A percentile compares a stretch with the other conserved stretches of the same genome.
Conservation (phyloP, 179 eudicot genomes). For the Dionaea muscipula region DNA sequence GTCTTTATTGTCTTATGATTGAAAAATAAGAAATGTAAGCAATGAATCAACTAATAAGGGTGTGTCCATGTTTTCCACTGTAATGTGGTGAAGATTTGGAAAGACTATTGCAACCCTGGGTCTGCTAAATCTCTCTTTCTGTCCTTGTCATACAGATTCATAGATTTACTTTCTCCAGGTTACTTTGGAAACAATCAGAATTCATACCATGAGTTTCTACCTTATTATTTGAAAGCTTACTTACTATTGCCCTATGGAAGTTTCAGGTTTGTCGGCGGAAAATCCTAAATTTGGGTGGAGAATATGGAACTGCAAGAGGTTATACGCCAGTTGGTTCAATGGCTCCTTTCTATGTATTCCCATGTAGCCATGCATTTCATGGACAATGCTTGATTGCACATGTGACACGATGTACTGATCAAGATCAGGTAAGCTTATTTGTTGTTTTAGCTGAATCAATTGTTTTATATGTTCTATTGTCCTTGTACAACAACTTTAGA, state of each 20-base stretch:
- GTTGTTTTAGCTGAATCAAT: neutral
- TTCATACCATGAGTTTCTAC: neutral
- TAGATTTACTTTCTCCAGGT: neutral
- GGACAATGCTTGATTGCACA: conserved; percentile 85
- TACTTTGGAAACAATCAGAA: neutral
- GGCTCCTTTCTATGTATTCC: conserved; percentile 96
- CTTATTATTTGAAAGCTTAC: neutral
- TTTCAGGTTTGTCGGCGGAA: conserved; percentile 65
- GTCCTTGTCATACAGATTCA: neutral
- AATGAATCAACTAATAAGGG: too few species aligned
- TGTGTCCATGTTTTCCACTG: too few species aligned
- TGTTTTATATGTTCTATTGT: neutral
- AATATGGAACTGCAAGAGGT: conserved; percentile 53
- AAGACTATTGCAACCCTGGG: too few species aligned
- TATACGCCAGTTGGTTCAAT: conserved; percentile 74
- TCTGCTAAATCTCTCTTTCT: too few species aligned
- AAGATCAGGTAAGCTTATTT: conserved; percentile 54
- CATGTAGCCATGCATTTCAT: conserved; percentile 94
- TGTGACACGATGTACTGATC: conserved; percentile 69
- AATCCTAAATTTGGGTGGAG: conserved; percentile 57
- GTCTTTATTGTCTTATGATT: too few species aligned
- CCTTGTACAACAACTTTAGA: neutral
- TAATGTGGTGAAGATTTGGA: too few species aligned
- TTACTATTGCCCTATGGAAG: neutral
- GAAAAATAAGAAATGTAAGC: too few species aligned